Percentiles rank a stretch among this genome's conserved stretches.
Evolutionary conservation across 345 rosid genomes (phyloP).

Genomic region (Cardamine chenopodiifolia): DNA sequence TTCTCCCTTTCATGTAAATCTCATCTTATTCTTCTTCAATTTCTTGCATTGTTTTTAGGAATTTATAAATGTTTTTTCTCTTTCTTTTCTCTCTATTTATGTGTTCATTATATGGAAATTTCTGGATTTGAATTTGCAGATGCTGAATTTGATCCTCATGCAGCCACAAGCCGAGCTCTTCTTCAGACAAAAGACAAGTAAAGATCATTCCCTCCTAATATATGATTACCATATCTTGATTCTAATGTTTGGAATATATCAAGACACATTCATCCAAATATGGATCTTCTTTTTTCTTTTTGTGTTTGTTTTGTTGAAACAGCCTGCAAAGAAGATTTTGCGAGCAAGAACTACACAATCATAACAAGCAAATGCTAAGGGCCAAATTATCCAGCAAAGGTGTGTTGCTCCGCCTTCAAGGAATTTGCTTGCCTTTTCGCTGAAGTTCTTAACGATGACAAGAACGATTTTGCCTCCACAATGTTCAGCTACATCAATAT

Average conservation of each 20-base stretch:
- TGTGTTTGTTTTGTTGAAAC: not conserved
- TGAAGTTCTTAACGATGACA: conserved; percentile 51
- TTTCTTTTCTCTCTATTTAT: not conserved
- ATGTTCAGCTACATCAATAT: conserved; percentile 84
- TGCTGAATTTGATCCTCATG: conserved; percentile 46
- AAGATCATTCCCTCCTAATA: conserved; percentile 1
- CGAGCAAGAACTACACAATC: conserved; percentile 62
- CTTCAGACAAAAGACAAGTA: conserved; percentile 63
- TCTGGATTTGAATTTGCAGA: conserved; percentile 46
- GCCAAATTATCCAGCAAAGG: conserved; percentile 54
- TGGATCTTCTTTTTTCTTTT: not conserved
- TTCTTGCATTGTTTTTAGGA: not conserved
- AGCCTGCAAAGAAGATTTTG: conserved; percentile 62
- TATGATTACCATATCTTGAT: not conserved
- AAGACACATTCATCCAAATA: not conserved
- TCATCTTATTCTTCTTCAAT: conserved; percentile 19
- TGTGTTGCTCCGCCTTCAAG: conserved; percentile 59
- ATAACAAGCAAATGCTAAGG: conserved; percentile 72
- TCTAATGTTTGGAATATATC: not conserved
- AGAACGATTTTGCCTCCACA: conserved; percentile 57
- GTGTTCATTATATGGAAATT: not conserved
- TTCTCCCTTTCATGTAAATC: conserved; percentile 47
- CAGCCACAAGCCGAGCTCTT: conserved; percentile 57
- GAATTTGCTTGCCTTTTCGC: conserved; percentile 60
- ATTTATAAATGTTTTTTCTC: not conserved